Percentiles rank a stretch among this genome's conserved stretches.
phyloP scores from a whole-genome alignment of 257 asterid species.

The Dorcoceras hygrometricum region DNA sequence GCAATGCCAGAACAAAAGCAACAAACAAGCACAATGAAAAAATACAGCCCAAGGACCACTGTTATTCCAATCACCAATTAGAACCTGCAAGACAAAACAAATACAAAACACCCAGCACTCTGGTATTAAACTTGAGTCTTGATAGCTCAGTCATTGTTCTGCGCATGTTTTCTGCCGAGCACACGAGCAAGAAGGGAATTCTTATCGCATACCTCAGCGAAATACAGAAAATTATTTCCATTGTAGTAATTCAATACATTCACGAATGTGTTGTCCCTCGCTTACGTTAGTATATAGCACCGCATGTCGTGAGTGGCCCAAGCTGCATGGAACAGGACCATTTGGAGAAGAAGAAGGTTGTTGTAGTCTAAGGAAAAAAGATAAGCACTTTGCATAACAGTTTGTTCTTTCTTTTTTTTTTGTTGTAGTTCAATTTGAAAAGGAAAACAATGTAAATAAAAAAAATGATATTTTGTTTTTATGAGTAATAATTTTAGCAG shows the following conservation, averaged over 20 bases:
- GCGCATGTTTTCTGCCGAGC: too few relatives aligned
- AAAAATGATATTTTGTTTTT: neutral
- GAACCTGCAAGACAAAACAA: too few relatives aligned
- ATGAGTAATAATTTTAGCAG: neutral
- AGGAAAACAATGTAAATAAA: neutral
- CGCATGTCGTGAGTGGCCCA: neutral
- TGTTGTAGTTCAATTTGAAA: neutral
- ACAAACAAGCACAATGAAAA: too few relatives aligned
- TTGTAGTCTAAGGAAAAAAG: slow-evolving; percentile 23
- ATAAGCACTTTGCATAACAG: slow-evolving; percentile 38
- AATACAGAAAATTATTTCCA: neutral
- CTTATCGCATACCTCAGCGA: neutral
- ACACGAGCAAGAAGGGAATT: neutral
- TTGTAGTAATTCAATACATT: neutral
- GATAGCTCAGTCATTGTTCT: too few relatives aligned
- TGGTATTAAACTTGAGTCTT: too few relatives aligned
- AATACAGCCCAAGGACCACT: too few relatives aligned
- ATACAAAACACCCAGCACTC: too few relatives aligned
- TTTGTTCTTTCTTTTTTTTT: slow-evolving; percentile 22
- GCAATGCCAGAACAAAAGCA: too few relatives aligned
- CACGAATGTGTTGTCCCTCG: slow-evolving; percentile 5
- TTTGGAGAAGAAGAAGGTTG: slow-evolving; percentile 5
- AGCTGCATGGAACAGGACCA: neutral
- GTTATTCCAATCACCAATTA: too few relatives aligned
- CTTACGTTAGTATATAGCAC: slow-evolving; percentile 13